Evolutionary conservation across 2,329 filamentous ascomycete genomes (phyloP), one percentile per base, ranked within the genome.

Genomic region (Fusarium falciforme): DNA sequence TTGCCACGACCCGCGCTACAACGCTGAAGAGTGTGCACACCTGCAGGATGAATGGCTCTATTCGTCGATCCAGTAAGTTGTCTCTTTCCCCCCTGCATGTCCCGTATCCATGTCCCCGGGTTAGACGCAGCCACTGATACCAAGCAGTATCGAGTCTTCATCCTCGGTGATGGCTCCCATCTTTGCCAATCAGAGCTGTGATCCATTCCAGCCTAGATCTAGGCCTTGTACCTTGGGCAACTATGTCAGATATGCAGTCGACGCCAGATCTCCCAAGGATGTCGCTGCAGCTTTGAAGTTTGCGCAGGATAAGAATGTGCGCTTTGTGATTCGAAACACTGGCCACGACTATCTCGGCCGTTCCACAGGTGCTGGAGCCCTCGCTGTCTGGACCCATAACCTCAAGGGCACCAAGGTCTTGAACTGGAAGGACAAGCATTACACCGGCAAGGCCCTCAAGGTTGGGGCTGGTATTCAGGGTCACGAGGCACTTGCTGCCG

Each of bases 301-400:
- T 25, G 77, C 78, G 7, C 74, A 69, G 2, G 31, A 71, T 6
- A 69, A 76, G 44, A 86, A 88, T 70, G 77, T 89, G 16, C 87
- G 87, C 3, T 77, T 89, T 17, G 83, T 88, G 20, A 82, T 89
- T 66, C 87, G 79, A 20, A 83, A 89, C 78, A 89, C 87, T 0
- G 87, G 87, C 29, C 88, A 89, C 73, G 87, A 88, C 72, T 88
- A 86, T 22, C 75, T 83, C 16, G 91, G 90, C 22, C 88, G 89
- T 35, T 90, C 88, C 0, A 90, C 89, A 0, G 91, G 91, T 3
- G 80, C 80, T 7, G 83, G 84, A 2, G 77, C 82, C 11, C 72
- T 86, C 12, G 78, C 81, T 4, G 74, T 86, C 14, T 85, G 83
- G 81, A 85, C 82, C 12, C 84, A 85, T 66, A 75, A 82, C 64